phyloP scores from a whole-genome alignment of 352 stramenopile genomes.

The Phytophthora quininea region DNA sequence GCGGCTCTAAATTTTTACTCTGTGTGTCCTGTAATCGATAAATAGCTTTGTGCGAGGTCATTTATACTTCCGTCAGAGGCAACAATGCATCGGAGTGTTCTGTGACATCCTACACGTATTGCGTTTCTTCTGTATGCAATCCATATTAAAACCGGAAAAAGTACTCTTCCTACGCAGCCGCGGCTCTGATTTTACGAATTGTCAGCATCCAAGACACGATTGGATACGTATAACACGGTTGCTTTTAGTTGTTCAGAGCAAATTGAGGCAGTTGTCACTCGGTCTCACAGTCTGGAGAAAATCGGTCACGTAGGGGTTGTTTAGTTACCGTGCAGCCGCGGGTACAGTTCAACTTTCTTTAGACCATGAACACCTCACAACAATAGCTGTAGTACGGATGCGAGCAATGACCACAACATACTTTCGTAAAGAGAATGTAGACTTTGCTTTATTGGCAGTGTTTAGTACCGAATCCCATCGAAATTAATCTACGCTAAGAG shows the following conservation, averaged over 20 bases:
- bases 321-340: not conserved
- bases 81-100: not conserved
- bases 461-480: not conserved
- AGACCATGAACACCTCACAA: not conserved
- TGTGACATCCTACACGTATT: not conserved
- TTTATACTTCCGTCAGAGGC: not conserved
- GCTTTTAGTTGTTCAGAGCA: constrained; percentile 1
- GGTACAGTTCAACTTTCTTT: not conserved
- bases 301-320: not conserved
- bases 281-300: not conserved
- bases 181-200: constrained; percentile 1
- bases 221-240: not conserved
- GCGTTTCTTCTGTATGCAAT: not conserved
- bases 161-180: not conserved
- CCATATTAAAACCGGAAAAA: too few relatives aligned
- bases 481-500: constrained; percentile 1
- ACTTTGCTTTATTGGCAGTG: not conserved
- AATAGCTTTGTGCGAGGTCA: not conserved
- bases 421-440: not conserved
- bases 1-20: not conserved
- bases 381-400: not conserved
- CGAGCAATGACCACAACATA: not conserved
- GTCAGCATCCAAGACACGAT: not conserved
- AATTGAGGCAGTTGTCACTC: not conserved
- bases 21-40: not conserved